Base-by-base conservation (phyloP, 345 rosid genomes). In the Eucalyptus marginata region DNA sequence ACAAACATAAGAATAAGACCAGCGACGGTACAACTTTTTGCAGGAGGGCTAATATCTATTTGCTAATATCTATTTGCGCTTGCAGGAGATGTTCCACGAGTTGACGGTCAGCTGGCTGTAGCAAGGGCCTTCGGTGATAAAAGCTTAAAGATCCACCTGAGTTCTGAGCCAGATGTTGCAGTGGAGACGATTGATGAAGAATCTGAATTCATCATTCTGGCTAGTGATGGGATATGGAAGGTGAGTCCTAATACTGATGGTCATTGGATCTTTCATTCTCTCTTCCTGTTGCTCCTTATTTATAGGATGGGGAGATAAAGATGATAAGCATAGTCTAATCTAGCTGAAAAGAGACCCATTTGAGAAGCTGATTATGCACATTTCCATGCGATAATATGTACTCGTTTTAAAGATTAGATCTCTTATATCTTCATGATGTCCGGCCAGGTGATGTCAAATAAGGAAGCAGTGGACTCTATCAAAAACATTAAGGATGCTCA, bases 141-240 rank as follows among this genome's bases (percentile, higher is more conserved):
- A 91, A 96, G 96, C 91, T 91, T 96, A 90, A 97, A 97, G 94
- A 58, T 94, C 91, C 99, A 97, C 91, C 94, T 97, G 54, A 97
- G 98, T 92, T 96, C 98, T 36, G 99, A 97, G 49, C 99, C 99
- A 1, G 96, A 96, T 86, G 90, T 97, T 71, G 84, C 27, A 5
- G 88, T 90, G 25, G 91, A 90, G 90, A 49, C 58, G 10, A 93
- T 97, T 47, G 93, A 89, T 86, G 93, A 92, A 33, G 91, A 91
- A 18, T 88, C 90, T 4, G 96, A 96, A 89, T 94, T 96, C 90
- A 49, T 95, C 24, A 91, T 96, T 56, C 93, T 96, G n/a, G 99
- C 99, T 46, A 96, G 99, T 33, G 99, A 97, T 92, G 99, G 99
- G 27, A 92, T 97, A 52, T 97, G 98, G 99, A 97, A 95, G 97